Evolutionary conservation across 2,329 filamentous ascomycete species (phyloP), one percentile per base, ranked within the genome.

Genomic region (Alternaria tenuissima): DNA sequence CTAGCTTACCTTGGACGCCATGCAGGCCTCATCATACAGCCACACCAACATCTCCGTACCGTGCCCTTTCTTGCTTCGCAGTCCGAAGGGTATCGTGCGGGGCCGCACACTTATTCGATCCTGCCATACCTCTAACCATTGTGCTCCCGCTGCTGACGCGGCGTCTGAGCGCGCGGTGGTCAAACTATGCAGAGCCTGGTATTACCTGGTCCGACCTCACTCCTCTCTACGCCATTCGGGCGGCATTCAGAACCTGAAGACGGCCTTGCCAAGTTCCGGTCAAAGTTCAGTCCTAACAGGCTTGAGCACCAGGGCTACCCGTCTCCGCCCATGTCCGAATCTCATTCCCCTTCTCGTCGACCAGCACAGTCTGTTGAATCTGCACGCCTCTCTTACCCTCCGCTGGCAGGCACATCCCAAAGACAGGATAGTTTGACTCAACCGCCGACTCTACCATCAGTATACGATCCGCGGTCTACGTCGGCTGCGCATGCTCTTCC

Each of bases 311-410:
- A 74, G 64, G 71, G 72, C 67, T 83, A 83, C 73, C 81, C 81
- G 61, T 83, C 81, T 69, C 81, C 82, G 74, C 82, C 82, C 75
- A 84, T 84, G 82, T 84, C 82, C 77, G 81, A 80, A 76, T 78
- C 81, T 68, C 80, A 80, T 58, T 82, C 81, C 62, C 80, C 81
- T 65, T 67, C 72, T 60, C 73, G 73, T 65, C 76, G 75, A 62
- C 66, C 69, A 71, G 73, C 75, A 66, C 76, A 74, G 55, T 66
- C 73, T 64, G 68, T 72, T 64, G 73, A 77, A 69, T 61, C 71
- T 32, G 70, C 73, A 58, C 68, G 67, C 58, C 71, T 66, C 53
- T 74, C 65, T 42, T 76, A 76, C 52, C 66, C 66, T 28, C 63
- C 69, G 46, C 60, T 65, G 46, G 62, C 64, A 49, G 67, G 56